Base-by-base conservation (phyloP, 306 rosid genomes). In the Citrullus mucosospermus region DNA sequence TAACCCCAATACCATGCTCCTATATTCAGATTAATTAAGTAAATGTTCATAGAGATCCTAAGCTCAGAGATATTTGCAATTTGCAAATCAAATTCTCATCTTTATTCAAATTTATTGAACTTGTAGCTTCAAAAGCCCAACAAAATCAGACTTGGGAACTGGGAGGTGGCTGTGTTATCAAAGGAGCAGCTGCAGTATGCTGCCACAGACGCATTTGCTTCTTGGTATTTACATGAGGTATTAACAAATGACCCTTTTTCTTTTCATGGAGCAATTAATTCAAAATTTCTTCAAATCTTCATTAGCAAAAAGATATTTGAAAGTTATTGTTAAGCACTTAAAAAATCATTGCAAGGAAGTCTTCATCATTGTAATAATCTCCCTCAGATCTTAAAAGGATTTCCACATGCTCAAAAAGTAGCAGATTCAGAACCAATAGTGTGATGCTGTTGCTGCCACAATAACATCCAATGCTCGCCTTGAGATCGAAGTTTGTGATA, bases 221-320 rank as follows among this genome's bases (percentile, higher is more conserved):
- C 97, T 78, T 89, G 96, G 99, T 82, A 79, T 88, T 90, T 95
- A 28, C 85, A 89, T 72, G 85, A 92, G 97, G 98, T 95, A 77
- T 30, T 77, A 14, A n/a, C 66, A 70, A 44, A 25, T 71, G 11
- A 14, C 39, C 39, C 1, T 28, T 38, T 36, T 28, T 28, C 58
- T 71, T 18, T 71, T 46, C 18, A 2, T 41, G 4, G n/a, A 17
- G 74, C 12, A 38, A 41, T 70, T 68, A 4, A 5, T 68, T 43
- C 10, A 18, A 1, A 8, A 56, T 22, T 32, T 22, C 38, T 13
- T 13, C 68, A 61, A 61, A 4, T 51, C 20, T 61, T 61, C 68
- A 61, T 30, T 30, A 12, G 5, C 9, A 15, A 61, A 30, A 15
- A 28, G 14, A 30, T 48, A 5, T 48, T 48, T 48, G 54, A 48